phyloP scores from a whole-genome alignment of 2,329 filamentous ascomycete genomes.

The Cytospora schulzeri region DNA sequence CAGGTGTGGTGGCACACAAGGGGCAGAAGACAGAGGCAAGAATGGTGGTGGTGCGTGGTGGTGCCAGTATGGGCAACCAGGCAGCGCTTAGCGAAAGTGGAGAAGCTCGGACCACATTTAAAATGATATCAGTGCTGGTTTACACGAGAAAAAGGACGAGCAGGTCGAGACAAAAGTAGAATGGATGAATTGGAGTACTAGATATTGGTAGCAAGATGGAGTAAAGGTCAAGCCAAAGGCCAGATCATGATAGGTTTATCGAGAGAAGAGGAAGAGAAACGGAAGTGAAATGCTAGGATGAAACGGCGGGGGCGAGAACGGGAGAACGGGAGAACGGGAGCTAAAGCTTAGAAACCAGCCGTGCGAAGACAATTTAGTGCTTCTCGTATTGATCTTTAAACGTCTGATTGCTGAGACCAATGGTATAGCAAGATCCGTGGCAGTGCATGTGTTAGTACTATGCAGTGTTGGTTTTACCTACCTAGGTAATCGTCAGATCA shows the following conservation, averaged over 20 bases:
- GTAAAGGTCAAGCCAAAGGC: neutral
- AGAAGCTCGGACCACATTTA: slow-evolving; percentile 17
- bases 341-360: neutral
- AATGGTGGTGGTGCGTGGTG: neutral
- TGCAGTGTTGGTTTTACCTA: neutral
- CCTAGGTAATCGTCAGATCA: neutral
- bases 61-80: slow-evolving; percentile 10
- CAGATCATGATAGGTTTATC: neutral
- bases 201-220: too few species aligned
- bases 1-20: neutral
- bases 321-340: slow-evolving; percentile 10
- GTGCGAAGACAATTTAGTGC: too few species aligned
- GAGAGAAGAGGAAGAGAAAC: neutral
- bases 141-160: neutral
- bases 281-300: neutral
- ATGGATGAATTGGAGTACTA: slow-evolving; percentile 3
- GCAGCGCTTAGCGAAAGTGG: slow-evolving; percentile 7
- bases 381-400: neutral
- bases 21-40: neutral
- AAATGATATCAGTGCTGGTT: slow-evolving; percentile 15
- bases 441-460: neutral
- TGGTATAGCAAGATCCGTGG: neutral
- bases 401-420: neutral
- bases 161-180: slow-evolving; percentile 7
- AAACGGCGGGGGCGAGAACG: slow-evolving; percentile 6